Evolutionary conservation across 2,329 filamentous ascomycete genomes (phyloP).

Genomic region (Botryosphaeria agaves): DNA sequence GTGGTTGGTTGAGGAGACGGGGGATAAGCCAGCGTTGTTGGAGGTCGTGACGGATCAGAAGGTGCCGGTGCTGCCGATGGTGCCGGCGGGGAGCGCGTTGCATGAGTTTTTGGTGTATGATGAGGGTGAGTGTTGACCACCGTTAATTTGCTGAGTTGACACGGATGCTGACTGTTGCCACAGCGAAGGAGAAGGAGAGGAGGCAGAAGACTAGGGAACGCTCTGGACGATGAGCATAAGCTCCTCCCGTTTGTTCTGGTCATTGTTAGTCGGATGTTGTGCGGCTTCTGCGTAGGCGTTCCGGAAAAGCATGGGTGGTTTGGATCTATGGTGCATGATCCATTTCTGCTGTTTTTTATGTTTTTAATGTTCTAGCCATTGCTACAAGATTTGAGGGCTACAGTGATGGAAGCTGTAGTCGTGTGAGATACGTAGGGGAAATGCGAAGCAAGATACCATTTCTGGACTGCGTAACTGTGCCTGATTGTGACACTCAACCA

Average conservation of each 20-base stretch:
- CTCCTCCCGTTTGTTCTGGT: too few relatives aligned
- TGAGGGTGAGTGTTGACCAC: constrained; percentile 36
- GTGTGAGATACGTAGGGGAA: too few relatives aligned
- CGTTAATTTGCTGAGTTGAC: constrained; percentile 1
- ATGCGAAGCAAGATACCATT: too few relatives aligned
- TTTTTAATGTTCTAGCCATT: too few relatives aligned
- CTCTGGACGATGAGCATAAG: constrained; percentile 16
- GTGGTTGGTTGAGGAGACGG: constrained; percentile 74
- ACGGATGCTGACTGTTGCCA: constrained; percentile 4
- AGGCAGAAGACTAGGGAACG: constrained; percentile 17
- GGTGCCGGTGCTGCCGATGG: constrained; percentile 95
- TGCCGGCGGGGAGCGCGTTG: constrained; percentile 68
- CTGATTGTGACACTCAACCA: too few relatives aligned
- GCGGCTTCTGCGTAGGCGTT: background rate
- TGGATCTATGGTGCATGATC: background rate
- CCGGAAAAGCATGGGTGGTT: background rate
- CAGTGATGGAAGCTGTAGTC: too few relatives aligned
- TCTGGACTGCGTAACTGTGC: too few relatives aligned
- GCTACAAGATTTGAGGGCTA: too few relatives aligned
- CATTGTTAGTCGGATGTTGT: too few relatives aligned
- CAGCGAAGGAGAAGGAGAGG: constrained; percentile 20
- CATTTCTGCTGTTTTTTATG: too few relatives aligned
- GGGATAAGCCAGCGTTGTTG: constrained; percentile 81
- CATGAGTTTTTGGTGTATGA: constrained; percentile 92
- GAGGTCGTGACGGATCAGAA: constrained; percentile 83